These are phyloP conservation scores for Eucalyptus lansdowneana DNA, from an alignment of 345 rosid genomes.

Conservation along the genomic window DNA sequence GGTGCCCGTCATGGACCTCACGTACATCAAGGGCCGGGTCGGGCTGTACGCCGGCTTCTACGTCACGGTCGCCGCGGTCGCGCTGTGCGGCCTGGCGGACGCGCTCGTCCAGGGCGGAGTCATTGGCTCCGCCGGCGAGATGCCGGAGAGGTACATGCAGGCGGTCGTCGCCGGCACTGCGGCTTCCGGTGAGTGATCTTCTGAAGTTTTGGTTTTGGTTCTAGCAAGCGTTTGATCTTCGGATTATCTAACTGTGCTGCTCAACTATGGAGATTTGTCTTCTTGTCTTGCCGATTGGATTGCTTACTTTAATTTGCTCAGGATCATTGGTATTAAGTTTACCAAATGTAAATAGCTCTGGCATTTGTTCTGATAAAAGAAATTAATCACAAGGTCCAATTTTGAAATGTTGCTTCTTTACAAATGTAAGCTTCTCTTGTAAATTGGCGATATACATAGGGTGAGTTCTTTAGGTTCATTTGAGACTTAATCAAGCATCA, in stretches of 20 bases:
- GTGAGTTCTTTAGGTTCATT: not conserved
- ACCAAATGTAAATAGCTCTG: not conserved
- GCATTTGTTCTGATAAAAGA: not conserved
- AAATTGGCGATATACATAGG: not conserved
- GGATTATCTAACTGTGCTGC: not conserved
- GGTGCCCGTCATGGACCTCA: conserved; percentile 66
- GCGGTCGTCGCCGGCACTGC: conserved; percentile 94
- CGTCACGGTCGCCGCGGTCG: conserved; percentile 43
- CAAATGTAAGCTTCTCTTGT: not conserved
- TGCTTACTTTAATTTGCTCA: not conserved
- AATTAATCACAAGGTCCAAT: not conserved
- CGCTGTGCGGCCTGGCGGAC: conserved; percentile 61
- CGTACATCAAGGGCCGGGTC: conserved; percentile 63
- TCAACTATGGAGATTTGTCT: not conserved
- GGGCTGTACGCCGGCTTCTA: conserved; percentile 65
- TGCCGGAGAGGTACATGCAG: conserved; percentile 93
- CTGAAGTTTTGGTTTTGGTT: not conserved
- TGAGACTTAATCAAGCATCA: not conserved
- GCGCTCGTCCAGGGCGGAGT: conserved; percentile 90
- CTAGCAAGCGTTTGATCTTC: not conserved
- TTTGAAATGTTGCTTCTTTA: not conserved
- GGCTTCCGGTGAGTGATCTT: conserved; percentile 56
- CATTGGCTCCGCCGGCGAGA: conserved; percentile 82
- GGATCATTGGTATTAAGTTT: not conserved
- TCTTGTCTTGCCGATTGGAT: not conserved